Evolutionary conservation across 1,139 yeast species (phyloP).

Genomic region (Candida pseudoviswanathii): DNA sequence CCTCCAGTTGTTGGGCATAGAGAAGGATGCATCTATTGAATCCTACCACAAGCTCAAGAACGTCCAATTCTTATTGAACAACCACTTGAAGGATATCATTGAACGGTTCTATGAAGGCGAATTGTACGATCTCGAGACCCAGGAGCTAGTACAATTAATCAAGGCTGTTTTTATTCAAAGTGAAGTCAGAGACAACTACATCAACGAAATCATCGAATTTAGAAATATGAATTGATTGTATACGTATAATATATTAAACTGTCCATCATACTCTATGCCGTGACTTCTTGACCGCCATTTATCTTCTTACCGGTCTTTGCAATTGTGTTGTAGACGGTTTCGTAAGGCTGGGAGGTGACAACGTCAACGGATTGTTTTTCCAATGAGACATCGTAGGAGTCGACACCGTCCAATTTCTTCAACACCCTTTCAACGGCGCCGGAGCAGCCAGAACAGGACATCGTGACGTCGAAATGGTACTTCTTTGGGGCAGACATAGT

Average conservation of each 20-base stretch:
- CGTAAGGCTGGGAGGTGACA: conserved; percentile 62
- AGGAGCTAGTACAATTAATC: conserved; percentile 66
- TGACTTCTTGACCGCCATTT: conserved; percentile 56
- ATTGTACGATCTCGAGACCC: conserved; percentile 67
- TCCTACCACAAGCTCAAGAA: conserved; percentile 48
- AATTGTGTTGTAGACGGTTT: conserved; percentile 75
- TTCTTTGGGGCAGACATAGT: conserved; percentile 22
- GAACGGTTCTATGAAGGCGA: conserved; percentile 73
- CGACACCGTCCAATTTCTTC: conserved; percentile 72
- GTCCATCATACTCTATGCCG: neutral
- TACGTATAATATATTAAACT: neutral
- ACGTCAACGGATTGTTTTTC: conserved; percentile 86
- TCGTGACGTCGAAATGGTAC: conserved; percentile 75
- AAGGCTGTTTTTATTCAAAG: conserved; percentile 68
- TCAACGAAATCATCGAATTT: conserved; percentile 55
- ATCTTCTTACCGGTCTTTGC: conserved; percentile 91
- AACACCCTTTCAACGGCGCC: conserved; percentile 84
- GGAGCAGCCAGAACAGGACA: conserved; percentile 89
- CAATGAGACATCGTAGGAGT: conserved; percentile 69
- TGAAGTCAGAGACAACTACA: conserved; percentile 59
- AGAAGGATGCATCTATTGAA: conserved; percentile 21
- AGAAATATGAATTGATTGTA: conserved; percentile 19
- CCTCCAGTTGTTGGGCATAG: conserved; percentile 17
- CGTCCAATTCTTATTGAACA: conserved; percentile 47
- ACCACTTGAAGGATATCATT: conserved; percentile 68